Base-by-base conservation (phyloP, 139 green algal genomes). In the Penium margaritaceum region DNA sequence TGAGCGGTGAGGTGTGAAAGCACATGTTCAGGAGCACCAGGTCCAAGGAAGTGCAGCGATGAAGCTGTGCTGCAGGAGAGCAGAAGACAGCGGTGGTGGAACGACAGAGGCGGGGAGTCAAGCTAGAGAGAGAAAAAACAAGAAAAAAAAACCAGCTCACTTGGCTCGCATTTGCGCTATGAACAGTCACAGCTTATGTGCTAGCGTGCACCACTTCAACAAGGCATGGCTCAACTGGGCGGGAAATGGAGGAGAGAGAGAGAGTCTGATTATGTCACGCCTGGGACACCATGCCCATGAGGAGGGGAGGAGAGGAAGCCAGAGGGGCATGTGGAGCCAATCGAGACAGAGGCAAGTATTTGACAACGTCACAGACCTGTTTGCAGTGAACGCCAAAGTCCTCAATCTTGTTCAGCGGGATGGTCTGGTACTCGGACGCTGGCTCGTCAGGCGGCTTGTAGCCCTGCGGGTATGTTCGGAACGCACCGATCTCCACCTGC, bases 351-450 rank as follows among this genome's bases (percentile, higher is more conserved):
- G n/a, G n/a, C n/a, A n/a, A n/a, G n/a, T n/a, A n/a, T n/a, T n/a
- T n/a, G n/a, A n/a, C n/a, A n/a, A n/a, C n/a, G n/a, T 58, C 14
- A 58, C 47, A 55, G n/a, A 76, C 72, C 72, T 73, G 67, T 43
- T 81, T 81, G 74, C 74, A 81, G 80, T 79, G 88, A 77, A 96
- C 91, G 3, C 94, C 94, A 86, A 96, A 99, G 81, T 99, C 94
- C 84, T 98, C 94, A 47, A 99, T 96, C 84, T 98, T 97, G 75
- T 85, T 89, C 64, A 97, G 70, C 0, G 94, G 94, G 73, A 99
- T 97, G 57, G 91, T 97, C 86, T 98, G 93, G 82, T 98, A 97
- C 86, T 97, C 89, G 47, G 76, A 88, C 1, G 84, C 77, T 3
- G 83, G 84, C 72, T 91, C 88, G 35, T 96, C 88, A 1, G 90